Conservation (phyloP, 441 rosid species). For the Omphalea diandra region DNA sequence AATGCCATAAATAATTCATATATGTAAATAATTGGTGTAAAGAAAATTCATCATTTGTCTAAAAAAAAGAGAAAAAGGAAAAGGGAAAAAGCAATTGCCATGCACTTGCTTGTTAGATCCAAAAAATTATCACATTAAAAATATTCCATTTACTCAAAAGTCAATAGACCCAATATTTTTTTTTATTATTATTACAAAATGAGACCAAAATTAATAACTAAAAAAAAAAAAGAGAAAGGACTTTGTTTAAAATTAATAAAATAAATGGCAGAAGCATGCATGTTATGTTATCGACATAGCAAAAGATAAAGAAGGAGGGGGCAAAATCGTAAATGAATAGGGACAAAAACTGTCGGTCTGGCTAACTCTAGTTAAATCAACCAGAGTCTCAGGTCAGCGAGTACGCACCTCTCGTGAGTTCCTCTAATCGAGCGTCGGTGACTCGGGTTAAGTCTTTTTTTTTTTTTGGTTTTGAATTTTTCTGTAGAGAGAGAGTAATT, state of each 20-base stretch:
- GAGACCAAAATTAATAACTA: background rate
- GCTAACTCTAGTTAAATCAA: constrained; percentile 53
- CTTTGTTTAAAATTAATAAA: too few relatives aligned
- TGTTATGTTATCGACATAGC: too few relatives aligned
- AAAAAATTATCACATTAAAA: background rate
- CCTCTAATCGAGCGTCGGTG: constrained; percentile 67
- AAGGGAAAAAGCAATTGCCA: too few relatives aligned
- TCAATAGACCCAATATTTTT: background rate
- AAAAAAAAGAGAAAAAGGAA: too few relatives aligned
- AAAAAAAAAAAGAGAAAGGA: background rate
- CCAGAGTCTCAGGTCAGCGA: constrained; percentile 40
- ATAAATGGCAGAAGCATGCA: too few relatives aligned
- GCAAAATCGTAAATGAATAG: constrained; percentile 31
- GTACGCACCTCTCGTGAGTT: constrained; percentile 40
- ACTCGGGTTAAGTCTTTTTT: constrained; percentile 36
- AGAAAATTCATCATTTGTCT: too few relatives aligned
- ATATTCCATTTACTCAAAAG: constrained; percentile 6
- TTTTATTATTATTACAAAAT: too few relatives aligned
- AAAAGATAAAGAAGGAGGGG: constrained; percentile 15
- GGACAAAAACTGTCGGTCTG: constrained; percentile 54
- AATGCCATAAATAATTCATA: too few relatives aligned
- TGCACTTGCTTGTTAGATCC: background rate
- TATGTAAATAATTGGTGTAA: too few relatives aligned
- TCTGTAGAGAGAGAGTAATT: background rate
- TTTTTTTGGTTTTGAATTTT: background rate